These are phyloP conservation scores for Wickerhamomyces chaumierensis DNA, from an alignment of 805 yeast species.

Conservation along the genomic window DNA sequence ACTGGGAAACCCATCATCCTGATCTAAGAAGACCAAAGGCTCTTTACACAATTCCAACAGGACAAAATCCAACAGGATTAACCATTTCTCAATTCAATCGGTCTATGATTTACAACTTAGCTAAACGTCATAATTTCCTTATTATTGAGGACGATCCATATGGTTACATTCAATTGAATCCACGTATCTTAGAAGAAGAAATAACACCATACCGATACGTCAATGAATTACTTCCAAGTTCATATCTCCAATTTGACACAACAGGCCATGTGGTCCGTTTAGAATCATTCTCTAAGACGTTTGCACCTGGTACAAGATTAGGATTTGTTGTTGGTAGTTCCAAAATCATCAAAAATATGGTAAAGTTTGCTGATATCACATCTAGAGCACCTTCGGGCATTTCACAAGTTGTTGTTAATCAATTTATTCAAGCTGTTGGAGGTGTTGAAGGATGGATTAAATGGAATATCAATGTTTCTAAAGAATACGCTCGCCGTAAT, in stretches of 20 bases:
- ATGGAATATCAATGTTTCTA: slow-evolving; percentile 54
- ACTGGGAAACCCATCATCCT: slow-evolving; percentile 46
- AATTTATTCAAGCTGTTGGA: slow-evolving; percentile 34
- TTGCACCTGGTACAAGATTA: slow-evolving; percentile 56
- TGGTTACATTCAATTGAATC: slow-evolving; percentile 39
- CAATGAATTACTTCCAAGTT: slow-evolving; percentile 31
- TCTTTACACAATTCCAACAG: slow-evolving; percentile 56
- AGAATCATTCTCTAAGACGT: slow-evolving; percentile 56
- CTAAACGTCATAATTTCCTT: slow-evolving; percentile 42
- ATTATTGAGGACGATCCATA: slow-evolving; percentile 67
- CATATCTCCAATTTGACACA: slow-evolving; percentile 42
- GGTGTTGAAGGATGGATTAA: slow-evolving; percentile 43
- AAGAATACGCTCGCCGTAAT: slow-evolving; percentile 53
- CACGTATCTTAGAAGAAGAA: slow-evolving; percentile 12
- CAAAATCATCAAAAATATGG: slow-evolving; percentile 30
- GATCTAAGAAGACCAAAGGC: slow-evolving; percentile 44
- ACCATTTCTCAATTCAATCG: slow-evolving; percentile 40
- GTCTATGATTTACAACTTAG: slow-evolving; percentile 36
- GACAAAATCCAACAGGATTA: slow-evolving; percentile 61
- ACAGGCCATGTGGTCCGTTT: slow-evolving; percentile 52
- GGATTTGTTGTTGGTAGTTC: slow-evolving; percentile 48
- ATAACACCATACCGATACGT: slow-evolving; percentile 24
- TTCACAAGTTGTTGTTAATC: slow-evolving; percentile 41
- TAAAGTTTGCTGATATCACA: slow-evolving; percentile 28
- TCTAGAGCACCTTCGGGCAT: slow-evolving; percentile 48